These are phyloP conservation scores for Coprinellus micaceus DNA, from an alignment of 768 basidiomycete species.

Conservation along the genomic window DNA sequence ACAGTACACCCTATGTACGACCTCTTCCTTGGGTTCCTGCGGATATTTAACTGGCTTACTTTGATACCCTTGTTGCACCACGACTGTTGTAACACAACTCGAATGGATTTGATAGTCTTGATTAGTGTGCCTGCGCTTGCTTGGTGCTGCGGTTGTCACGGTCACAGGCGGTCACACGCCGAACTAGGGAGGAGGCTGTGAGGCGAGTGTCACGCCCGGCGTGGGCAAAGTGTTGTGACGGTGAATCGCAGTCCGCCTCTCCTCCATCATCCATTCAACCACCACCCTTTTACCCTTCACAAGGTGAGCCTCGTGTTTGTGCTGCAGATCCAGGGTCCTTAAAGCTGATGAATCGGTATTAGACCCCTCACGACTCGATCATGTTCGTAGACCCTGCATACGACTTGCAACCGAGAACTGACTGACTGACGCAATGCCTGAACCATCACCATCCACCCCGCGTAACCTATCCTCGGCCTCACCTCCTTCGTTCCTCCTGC, in stretches of 20 bases:
- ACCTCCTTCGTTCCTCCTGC: not conserved
- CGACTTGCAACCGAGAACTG: not conserved
- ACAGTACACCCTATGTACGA: too few species aligned
- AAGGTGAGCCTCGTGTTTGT: too few species aligned
- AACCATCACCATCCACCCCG: too few species aligned
- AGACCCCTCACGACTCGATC: not conserved
- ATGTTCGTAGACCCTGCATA: not conserved
- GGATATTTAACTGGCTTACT: conserved; percentile 2
- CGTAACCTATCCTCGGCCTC: too few species aligned
- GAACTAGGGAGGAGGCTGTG: not conserved
- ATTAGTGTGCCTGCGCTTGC: too few species aligned
- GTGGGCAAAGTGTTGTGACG: not conserved
- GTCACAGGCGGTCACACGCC: not conserved
- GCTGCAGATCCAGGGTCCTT: too few species aligned
- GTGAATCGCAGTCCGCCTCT: not conserved
- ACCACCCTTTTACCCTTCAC: not conserved
- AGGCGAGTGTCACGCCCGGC: too few species aligned
- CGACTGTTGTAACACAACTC: not conserved
- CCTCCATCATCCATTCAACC: not conserved
- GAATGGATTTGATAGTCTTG: too few species aligned
- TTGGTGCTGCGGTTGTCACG: too few species aligned
- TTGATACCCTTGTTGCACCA: not conserved
- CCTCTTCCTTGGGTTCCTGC: too few species aligned
- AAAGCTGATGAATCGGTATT: not conserved
- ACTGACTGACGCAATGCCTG: conserved; percentile 2